Base-by-base conservation (phyloP, 139 green algal species). In the Chlamydomonas applanata region DNA sequence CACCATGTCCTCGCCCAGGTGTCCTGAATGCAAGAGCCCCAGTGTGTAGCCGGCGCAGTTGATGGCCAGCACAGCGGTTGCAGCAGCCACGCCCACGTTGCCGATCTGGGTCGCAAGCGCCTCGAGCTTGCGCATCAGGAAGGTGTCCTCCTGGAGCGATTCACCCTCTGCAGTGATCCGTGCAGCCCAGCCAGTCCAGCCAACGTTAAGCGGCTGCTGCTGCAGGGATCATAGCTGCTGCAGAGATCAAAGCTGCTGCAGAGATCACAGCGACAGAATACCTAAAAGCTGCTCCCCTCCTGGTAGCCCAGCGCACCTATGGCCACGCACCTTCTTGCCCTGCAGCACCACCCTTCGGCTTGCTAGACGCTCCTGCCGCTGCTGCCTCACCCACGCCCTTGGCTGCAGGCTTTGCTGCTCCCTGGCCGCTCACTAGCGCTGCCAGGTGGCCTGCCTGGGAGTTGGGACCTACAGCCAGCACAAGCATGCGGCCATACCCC, bases 111-210 rank as follows among this genome's bases (percentile, higher is more conserved):
- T 73, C 5, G 93, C 93, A 33, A 85, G 59, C 40, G 4, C 72
- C 72, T 92, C 87, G 66, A 97, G 87, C 83, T 95, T 93, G 27
- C 82, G 64, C 63, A 88, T 82, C 65, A 97, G 83, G 30, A 88
- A 63, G 4, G 92, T 97, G 29, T 83, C 77, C 74, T 94, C 81
- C 22, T 84, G 88, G 59, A 85, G 62, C 14, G 59, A 36, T 14
- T 32, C 68, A 13, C 17, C 68, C 46, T 33, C 35, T 1, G 45
- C 34, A 36, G 19, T 44, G 53, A 22, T 33, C 4, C 2, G 68
- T 52, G 40, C 40, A 49, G 11, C 7, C 40, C 7, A 49, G 7
- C 40, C 7, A 19, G 40, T 49, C 40, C 40, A 49, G 40, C n/a
- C n/a, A n/a, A n/a, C n/a, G n/a, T n/a, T n/a, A n/a, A n/a, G n/a